Base-by-base conservation (phyloP, 2,329 filamentous ascomycete species). In the Epichloe aotearoae region DNA sequence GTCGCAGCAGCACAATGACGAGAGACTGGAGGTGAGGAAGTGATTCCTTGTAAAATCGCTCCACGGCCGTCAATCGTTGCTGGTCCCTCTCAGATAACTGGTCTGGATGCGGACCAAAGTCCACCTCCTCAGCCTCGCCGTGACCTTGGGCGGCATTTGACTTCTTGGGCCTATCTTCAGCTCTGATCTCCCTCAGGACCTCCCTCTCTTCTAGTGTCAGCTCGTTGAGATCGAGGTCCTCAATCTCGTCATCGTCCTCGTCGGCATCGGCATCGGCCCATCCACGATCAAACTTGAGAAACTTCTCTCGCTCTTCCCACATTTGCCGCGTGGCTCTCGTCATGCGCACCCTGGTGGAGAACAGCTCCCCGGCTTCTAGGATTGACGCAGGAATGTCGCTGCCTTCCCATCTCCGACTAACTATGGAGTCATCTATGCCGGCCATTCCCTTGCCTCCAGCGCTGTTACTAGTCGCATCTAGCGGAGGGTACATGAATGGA, bases 321-420 rank as follows among this genome's bases (percentile, higher is more conserved):
- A 98, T 73, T 67, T 98, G 93, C 50, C 88, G 82, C 69, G 94
- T 91, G 5, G 88, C 88, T 54, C 93, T 77, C 0, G 89, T 95
- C 77, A 95, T 95, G 57, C 91, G 80, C 65, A 96, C 93, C 48
- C 93, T 80, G 52, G 80, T 84, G 0, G 90, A 87, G 66, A 98
- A 98, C 1, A 98, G 73, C 61, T 93, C 85, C 7, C 93, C 93
- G 6, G 93, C 93, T 67, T 98, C 93, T 15, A 96, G 77, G 53
- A 98, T 97, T 1, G 91, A 97, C 7, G 88, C 84, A 8, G 93
- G 93, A 11, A 98, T 85, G 62, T 95, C 89, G 55, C 86, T 87
- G n/a, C 90, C 90, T 66, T 94, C 85, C 90, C 90, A 96, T 62
- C 79, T 86, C 39, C 87, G 80, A 14, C 88, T 88, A 3, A 95